Percentiles rank a stretch among this genome's conserved stretches.
Conservation (phyloP, 2,329 filamentous ascomycete genomes). For the Penicillium sp. region DNA sequence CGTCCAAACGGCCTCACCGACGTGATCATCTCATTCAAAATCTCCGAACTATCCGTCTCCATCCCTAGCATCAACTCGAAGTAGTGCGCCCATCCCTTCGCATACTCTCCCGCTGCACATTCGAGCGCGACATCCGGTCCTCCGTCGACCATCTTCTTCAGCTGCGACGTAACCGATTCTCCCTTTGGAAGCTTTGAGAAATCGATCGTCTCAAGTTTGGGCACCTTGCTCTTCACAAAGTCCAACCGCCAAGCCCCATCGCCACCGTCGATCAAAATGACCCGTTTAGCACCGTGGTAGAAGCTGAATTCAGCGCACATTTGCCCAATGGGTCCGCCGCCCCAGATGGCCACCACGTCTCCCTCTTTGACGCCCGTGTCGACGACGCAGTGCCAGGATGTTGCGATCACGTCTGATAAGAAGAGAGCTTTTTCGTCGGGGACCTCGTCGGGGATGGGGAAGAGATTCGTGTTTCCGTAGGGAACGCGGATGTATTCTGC, state of each 20-base stretch:
- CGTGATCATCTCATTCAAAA: constrained; percentile 59
- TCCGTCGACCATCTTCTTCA: constrained; percentile 74
- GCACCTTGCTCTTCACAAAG: constrained; percentile 67
- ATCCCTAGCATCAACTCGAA: constrained; percentile 65
- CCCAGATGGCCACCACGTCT: constrained; percentile 82
- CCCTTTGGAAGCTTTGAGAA: constrained; percentile 65
- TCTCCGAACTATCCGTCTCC: constrained; percentile 79
- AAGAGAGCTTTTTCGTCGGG: constrained; percentile 84
- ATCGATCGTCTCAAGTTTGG: constrained; percentile 69
- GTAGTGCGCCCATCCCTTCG: constrained; percentile 64
- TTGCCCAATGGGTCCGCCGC: constrained; percentile 83
- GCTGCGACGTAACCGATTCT: constrained; percentile 68
- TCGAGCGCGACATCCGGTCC: constrained; percentile 78
- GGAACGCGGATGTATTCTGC: not conserved
- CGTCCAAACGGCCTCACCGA: constrained; percentile 62
- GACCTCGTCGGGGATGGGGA: constrained; percentile 69
- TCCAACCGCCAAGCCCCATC: constrained; percentile 66
- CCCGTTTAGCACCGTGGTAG: constrained; percentile 70
- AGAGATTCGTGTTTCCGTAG: not conserved
- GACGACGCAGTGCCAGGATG: constrained; percentile 79
- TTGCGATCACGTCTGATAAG: constrained; percentile 78
- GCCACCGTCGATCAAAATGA: constrained; percentile 79
- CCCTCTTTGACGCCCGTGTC: constrained; percentile 79
- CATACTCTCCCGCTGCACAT: constrained; percentile 65
- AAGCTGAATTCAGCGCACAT: constrained; percentile 72